A percentile compares a stretch with the other conserved stretches of the same genome.
phyloP scores from a whole-genome alignment of 2,329 filamentous ascomycete genomes.

The Trichoderma koningiopsis region DNA sequence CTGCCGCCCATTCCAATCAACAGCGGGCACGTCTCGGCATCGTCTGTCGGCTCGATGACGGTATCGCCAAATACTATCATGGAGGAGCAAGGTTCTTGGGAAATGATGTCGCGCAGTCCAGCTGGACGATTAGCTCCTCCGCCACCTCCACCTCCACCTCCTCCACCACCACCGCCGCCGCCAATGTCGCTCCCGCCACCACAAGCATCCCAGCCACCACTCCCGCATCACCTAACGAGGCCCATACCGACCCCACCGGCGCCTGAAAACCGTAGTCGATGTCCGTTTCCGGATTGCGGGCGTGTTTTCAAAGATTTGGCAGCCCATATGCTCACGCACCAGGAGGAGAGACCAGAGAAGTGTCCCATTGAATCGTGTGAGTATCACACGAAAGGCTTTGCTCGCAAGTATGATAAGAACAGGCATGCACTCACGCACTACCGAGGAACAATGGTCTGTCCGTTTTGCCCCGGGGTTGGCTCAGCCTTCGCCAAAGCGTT shows the following conservation, averaged over 20 bases:
- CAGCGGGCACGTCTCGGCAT: slow-evolving; percentile 12
- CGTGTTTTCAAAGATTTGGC: slow-evolving; percentile 66
- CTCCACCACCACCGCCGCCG: neutral
- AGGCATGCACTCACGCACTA: slow-evolving; percentile 95
- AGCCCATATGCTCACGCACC: slow-evolving; percentile 95
- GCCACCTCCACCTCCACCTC: neutral
- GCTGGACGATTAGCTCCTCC: slow-evolving; percentile 6
- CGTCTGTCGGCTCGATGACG: slow-evolving; percentile 20
- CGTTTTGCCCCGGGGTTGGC: slow-evolving; percentile 88
- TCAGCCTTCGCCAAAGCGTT: slow-evolving; percentile 92
- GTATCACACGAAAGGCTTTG: slow-evolving; percentile 92
- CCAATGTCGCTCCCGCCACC: slow-evolving; percentile 19
- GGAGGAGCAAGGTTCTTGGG: slow-evolving; percentile 16
- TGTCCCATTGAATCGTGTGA: slow-evolving; percentile 93
- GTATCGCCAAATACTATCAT: slow-evolving; percentile 16
- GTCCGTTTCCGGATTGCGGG: slow-evolving; percentile 60
- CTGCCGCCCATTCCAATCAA: slow-evolving; percentile 2
- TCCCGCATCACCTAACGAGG: slow-evolving; percentile 1
- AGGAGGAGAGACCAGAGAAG: slow-evolving; percentile 90
- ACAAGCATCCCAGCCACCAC: slow-evolving; percentile 6
- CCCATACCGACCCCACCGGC: slow-evolving; percentile 10
- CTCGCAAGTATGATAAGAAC: slow-evolving; percentile 97
- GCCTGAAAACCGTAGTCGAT: slow-evolving; percentile 48
- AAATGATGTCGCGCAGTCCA: slow-evolving; percentile 12
- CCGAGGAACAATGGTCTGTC: slow-evolving; percentile 97